Conservation (phyloP, 192 early-diverging fungal genomes). For the Umbelopsis sp. region DNA sequence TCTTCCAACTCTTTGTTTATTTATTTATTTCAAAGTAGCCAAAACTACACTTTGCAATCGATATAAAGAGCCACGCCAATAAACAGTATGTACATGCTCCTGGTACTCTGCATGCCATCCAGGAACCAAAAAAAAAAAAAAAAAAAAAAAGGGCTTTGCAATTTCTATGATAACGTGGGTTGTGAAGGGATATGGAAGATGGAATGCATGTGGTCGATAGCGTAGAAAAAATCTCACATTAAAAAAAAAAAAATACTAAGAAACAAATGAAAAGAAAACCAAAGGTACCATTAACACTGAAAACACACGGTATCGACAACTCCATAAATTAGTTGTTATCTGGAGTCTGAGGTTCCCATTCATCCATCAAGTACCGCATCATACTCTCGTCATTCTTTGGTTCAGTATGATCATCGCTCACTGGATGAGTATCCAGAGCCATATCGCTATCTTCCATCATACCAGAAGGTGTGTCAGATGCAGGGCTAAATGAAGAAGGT, state of each 20-base stretch:
- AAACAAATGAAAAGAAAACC: background rate
- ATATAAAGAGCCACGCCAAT: no score
- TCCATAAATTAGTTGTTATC: background rate
- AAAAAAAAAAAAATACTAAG: background rate
- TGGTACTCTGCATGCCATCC: background rate
- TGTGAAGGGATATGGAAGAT: background rate
- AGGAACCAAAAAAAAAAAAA: background rate
- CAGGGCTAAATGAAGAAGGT: constrained; percentile 1
- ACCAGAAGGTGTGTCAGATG: background rate
- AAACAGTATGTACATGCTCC: background rate
- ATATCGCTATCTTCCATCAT: background rate
- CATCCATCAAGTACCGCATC: constrained; percentile 15
- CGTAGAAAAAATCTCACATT: background rate
- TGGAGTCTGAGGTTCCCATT: background rate
- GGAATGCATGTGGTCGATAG: background rate
- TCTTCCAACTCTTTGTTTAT: no score
- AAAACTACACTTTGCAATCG: no score
- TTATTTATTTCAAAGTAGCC: no score
- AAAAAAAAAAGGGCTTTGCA: background rate
- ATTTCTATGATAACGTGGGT: background rate
- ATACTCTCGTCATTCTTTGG: background rate
- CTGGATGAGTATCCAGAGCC: background rate
- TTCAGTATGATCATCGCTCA: background rate
- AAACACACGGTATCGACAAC: background rate
- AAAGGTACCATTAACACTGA: background rate